Percentiles rank a stretch among this genome's conserved stretches.
phyloP scores from a whole-genome alignment of 495 filamentous ascomycete genomes.

The Penicillium coprophilum region DNA sequence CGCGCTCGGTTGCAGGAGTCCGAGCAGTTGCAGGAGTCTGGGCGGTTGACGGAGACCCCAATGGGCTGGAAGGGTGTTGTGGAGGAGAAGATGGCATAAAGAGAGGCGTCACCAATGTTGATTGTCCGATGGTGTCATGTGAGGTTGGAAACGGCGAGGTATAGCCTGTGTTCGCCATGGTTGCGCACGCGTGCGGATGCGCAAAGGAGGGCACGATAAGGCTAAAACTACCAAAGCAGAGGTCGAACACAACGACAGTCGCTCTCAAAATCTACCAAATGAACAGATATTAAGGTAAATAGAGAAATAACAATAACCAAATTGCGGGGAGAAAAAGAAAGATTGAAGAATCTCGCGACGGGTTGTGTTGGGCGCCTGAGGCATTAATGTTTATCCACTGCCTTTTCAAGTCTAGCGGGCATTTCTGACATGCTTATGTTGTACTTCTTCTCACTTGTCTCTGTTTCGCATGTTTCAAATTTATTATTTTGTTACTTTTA shows the following conservation, averaged over 20 bases:
- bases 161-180: slow-evolving; percentile 39
- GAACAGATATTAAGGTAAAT: background rate
- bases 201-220: slow-evolving; percentile 5
- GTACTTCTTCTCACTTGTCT: background rate
- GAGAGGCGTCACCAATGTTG: slow-evolving; percentile 42
- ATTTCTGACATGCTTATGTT: background rate
- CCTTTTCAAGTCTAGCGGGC: slow-evolving; percentile 25
- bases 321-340: slow-evolving; percentile 9
- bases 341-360: slow-evolving; percentile 13
- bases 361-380: slow-evolving; percentile 18
- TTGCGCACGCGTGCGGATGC: slow-evolving; percentile 25
- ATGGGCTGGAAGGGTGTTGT: slow-evolving; percentile 18
- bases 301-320: slow-evolving; percentile 23
- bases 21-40: slow-evolving; percentile 31
- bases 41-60: slow-evolving; percentile 25
- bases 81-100: slow-evolving; percentile 44
- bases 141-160: slow-evolving; percentile 44
- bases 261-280: background rate
- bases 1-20: slow-evolving; percentile 28
- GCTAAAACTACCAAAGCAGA: background rate
- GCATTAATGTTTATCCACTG: slow-evolving; percentile 29
- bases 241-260: background rate
- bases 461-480: background rate
- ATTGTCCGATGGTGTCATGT: slow-evolving; percentile 49
- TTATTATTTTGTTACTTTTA: background rate